These are phyloP conservation scores for Abrus precatorius DNA, from an alignment of 306 rosid genomes.

Conservation along the genomic window DNA sequence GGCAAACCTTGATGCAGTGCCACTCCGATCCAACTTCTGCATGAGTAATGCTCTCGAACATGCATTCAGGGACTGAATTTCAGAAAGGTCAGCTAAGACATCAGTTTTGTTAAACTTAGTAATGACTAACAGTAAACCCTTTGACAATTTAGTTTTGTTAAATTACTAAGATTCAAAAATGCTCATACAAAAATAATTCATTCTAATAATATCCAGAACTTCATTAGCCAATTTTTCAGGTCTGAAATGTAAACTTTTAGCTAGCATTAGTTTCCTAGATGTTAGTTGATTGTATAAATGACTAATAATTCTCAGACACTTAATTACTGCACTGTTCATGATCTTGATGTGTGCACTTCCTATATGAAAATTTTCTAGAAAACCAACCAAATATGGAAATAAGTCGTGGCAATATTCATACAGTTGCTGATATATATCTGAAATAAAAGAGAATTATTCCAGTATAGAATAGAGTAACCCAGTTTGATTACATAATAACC, in stretches of 20 bases:
- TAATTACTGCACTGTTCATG: too few species aligned
- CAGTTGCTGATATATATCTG: conserved; percentile 2
- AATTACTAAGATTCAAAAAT: conserved; percentile 23
- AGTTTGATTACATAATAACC: conserved; percentile 16
- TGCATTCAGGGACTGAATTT: conserved; percentile 83
- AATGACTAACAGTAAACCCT: conserved; percentile 29
- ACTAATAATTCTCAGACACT: not conserved
- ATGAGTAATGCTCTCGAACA: conserved; percentile 89
- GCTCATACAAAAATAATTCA: not conserved
- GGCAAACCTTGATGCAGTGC: conserved; percentile 73
- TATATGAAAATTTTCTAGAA: conserved; percentile 12
- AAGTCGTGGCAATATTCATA: conserved; percentile 9
- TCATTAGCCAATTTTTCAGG: conserved; percentile 4
- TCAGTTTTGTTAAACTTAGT: conserved; percentile 13
- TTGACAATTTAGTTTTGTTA: conserved; percentile 20
- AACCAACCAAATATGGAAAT: conserved; percentile 30
- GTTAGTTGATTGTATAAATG: not conserved
- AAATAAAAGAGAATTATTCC: conserved; percentile 5
- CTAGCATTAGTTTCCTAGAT: conserved; percentile 7
- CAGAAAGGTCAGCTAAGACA: conserved; percentile 34
- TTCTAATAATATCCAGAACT: conserved; percentile 20
- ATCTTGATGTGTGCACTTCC: conserved; percentile 8
- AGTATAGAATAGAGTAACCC: conserved; percentile 1
- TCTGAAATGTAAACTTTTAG: conserved; percentile 1
- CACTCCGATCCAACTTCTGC: conserved; percentile 97